Percentiles rank a stretch among this genome's conserved stretches.
Evolutionary conservation across 345 rosid genomes (phyloP).

Genomic region (Cardiospermum halicacabum): DNA sequence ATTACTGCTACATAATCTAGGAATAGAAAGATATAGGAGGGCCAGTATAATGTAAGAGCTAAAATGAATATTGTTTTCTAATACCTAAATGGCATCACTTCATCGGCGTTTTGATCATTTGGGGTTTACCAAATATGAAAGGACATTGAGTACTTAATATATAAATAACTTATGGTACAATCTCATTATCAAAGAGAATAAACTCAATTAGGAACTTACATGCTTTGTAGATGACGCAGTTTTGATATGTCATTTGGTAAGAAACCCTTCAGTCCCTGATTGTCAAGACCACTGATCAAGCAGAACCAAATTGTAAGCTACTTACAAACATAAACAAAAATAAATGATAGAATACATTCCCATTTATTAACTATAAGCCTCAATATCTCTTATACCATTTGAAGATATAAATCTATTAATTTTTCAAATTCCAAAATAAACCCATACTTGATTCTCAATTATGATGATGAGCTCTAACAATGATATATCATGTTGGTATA

Average conservation of each 20-base stretch:
- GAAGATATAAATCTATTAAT: neutral
- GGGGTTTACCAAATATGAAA: neutral
- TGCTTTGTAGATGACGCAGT: constrained; percentile 71
- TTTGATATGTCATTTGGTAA: constrained; percentile 69
- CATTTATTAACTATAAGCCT: neutral
- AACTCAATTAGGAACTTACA: constrained; percentile 45
- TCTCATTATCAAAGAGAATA: constrained; percentile 15
- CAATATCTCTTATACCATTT: neutral
- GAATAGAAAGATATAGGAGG: constrained; percentile 4
- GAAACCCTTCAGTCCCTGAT: constrained; percentile 84
- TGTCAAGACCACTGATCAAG: constrained; percentile 69
- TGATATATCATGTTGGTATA: constrained; percentile 7
- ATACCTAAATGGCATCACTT: neutral
- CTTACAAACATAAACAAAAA: neutral
- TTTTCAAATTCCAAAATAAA: neutral
- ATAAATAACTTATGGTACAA: neutral
- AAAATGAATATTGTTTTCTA: neutral
- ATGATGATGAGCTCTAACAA: neutral
- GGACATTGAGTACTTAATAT: neutral
- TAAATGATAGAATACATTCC: neutral
- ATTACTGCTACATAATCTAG: neutral
- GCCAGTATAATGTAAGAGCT: constrained; percentile 8
- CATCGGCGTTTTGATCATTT: neutral
- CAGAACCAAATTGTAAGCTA: constrained; percentile 13
- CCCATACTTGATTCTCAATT: neutral